Percentiles rank a stretch among this genome's conserved stretches.
Evolutionary conservation across 768 basidiomycete species (phyloP).

Genomic region (Glaciozyma antarctica): DNA sequence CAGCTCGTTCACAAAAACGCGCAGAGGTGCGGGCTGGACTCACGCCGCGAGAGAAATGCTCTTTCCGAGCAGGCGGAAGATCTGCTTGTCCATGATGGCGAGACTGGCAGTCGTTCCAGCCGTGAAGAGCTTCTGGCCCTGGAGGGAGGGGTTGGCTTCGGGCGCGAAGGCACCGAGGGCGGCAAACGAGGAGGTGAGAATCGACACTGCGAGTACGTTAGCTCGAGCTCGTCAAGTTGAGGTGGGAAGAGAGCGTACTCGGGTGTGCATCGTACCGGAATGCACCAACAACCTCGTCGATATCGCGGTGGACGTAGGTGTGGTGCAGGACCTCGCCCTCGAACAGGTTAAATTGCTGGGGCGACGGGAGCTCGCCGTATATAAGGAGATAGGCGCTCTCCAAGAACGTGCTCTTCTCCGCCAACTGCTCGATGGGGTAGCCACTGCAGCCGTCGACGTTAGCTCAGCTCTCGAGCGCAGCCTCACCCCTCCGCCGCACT

Average conservation of each 20-base stretch:
- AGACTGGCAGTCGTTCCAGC: slow-evolving; percentile 39
- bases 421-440: slow-evolving; percentile 86
- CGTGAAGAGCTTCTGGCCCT: slow-evolving; percentile 48
- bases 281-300: slow-evolving; percentile 12
- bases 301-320: slow-evolving; percentile 37
- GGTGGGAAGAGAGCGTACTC: background rate
- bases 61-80: slow-evolving; percentile 58
- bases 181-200: slow-evolving; percentile 74
- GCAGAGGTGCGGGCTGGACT: slow-evolving; percentile 27
- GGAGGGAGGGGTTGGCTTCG: slow-evolving; percentile 66
- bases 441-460: slow-evolving; percentile 47
- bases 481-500: slow-evolving; percentile 32
- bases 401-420: slow-evolving; percentile 65
- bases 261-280: background rate
- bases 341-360: slow-evolving; percentile 48
- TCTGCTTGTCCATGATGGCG: slow-evolving; percentile 81
- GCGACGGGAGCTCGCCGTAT: slow-evolving; percentile 68
- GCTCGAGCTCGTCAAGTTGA: background rate
- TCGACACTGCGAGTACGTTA: slow-evolving; percentile 36
- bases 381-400: slow-evolving; percentile 77
- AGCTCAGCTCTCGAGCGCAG: background rate
- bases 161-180: slow-evolving; percentile 53
- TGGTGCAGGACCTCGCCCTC: slow-evolving; percentile 71
- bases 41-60: slow-evolving; percentile 78
- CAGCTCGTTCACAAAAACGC: background rate